Evolutionary conservation across 2,329 filamentous ascomycete species (phyloP), one percentile per base, ranked within the genome.

Genomic region (Curvularia sp.): DNA sequence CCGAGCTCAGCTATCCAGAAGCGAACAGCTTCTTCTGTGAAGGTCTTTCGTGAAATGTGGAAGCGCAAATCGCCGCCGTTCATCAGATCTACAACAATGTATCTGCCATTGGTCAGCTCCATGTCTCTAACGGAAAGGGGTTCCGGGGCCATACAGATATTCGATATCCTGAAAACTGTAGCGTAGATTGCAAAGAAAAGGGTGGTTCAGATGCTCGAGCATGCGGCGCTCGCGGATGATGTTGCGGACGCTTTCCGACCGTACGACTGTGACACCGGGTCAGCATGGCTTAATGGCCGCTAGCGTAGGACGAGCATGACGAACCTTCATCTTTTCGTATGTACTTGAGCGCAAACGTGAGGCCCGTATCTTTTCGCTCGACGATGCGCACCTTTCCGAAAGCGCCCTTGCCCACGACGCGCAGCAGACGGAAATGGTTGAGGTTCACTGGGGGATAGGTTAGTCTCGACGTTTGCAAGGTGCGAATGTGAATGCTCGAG

Each of bases 161-260:
- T 99, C 95, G 70, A 98, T 93, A 79, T 99, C 95, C 80, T 99
- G 95, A 76, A 99, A 99, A 80, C 93, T 97, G 81, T 98, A 99
- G 72, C 95, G 91, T 83, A 99, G 82, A 79, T 99, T 99, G 83
- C 94, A 98, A 68, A 99, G 90, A 78, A 98, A 99, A 26, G 94
- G 93, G 74, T 99, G 95, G 77, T 97, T 97, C 71, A 99, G 86
- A 77, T 98, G 93, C 81, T 99, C 93, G 74, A 99, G 86, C 95
- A 99, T 99, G 75, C 94, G 89, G 64, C 95, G 88, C 83, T 99
- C 95, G 69, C 95, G 89, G 74, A 99, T 95, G 68, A 99, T 99
- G 77, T 99, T 99, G 72, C 94, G 90, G 61, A 98, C 95, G 76
- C 94, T 98, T 79, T 98, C 95, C 63, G 93, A 97, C 74, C 94